phyloP scores from a whole-genome alignment of 768 basidiomycete species.

The Tricholoma sp. region DNA sequence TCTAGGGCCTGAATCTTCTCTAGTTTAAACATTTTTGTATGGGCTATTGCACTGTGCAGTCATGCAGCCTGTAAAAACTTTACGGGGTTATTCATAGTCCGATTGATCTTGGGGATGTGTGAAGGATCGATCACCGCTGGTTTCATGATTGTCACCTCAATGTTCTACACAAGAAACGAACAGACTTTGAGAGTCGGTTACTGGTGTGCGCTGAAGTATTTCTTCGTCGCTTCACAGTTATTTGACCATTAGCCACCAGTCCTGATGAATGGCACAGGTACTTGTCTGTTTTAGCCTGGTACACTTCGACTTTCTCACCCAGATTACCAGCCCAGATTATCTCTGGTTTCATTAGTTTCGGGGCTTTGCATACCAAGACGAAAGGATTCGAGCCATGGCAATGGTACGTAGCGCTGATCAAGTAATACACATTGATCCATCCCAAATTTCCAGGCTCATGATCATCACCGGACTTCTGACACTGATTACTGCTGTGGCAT shows the following conservation, averaged over 20 bases:
- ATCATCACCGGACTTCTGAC: conserved; percentile 63
- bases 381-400: conserved; percentile 63
- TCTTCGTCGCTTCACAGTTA: not conserved
- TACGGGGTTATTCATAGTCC: conserved; percentile 54
- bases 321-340: conserved; percentile 57
- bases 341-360: conserved; percentile 64
- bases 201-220: conserved; percentile 54
- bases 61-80: conserved; percentile 75
- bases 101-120: conserved; percentile 66
- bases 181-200: conserved; percentile 68
- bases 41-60: conserved; percentile 53
- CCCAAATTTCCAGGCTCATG: conserved; percentile 46
- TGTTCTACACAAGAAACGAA: conserved; percentile 75
- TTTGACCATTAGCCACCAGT: conserved; percentile 30
- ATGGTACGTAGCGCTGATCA: conserved; percentile 38
- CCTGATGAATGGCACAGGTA: conserved; percentile 72
- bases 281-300: conserved; percentile 2
- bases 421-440: not conserved
- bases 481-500: conserved; percentile 42
- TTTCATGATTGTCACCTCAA: conserved; percentile 70
- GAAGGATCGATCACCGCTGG: conserved; percentile 72
- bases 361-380: conserved; percentile 56
- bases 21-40: conserved; percentile 62
- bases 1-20: not conserved
- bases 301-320: not conserved